Conservation (phyloP, 345 rosid genomes). For the Eucalyptus sp. region DNA sequence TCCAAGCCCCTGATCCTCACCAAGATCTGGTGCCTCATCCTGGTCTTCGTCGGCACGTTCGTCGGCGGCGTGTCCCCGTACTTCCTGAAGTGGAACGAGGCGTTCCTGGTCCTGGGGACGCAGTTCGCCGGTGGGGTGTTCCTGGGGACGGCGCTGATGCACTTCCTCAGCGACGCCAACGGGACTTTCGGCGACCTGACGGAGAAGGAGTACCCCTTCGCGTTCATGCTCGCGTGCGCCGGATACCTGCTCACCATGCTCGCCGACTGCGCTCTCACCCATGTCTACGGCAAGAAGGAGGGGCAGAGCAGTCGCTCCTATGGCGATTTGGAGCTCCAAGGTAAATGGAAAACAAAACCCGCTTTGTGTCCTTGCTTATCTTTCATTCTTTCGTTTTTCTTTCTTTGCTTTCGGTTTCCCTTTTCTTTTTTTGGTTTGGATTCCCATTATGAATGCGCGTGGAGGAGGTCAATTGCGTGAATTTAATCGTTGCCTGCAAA, state of each 20-base stretch:
- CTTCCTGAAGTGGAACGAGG: slow-evolving; percentile 76
- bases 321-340: slow-evolving; percentile 65
- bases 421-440: background rate
- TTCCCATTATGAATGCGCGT: background rate
- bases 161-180: slow-evolving; percentile 71
- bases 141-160: slow-evolving; percentile 83
- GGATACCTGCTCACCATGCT: slow-evolving; percentile 71
- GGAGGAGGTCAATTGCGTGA: background rate
- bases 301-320: background rate
- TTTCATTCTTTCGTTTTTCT: background rate
- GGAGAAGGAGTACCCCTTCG: slow-evolving; percentile 53
- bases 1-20: slow-evolving; percentile 38
- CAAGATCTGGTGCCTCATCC: slow-evolving; percentile 57
- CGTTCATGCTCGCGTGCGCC: slow-evolving; percentile 69
- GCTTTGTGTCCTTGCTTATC: background rate
- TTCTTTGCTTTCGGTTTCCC: background rate
- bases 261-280: slow-evolving; percentile 46
- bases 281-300: slow-evolving; percentile 28
- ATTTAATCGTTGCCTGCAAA: background rate
- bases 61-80: slow-evolving; percentile 70
- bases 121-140: slow-evolving; percentile 91
- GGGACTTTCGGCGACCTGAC: slow-evolving; percentile 57
- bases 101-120: slow-evolving; percentile 65
- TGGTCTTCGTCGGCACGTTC: slow-evolving; percentile 52
- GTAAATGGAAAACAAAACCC: background rate